Conservation (phyloP, 2,329 filamentous ascomycete genomes). For the Alternaria ventricosa region DNA sequence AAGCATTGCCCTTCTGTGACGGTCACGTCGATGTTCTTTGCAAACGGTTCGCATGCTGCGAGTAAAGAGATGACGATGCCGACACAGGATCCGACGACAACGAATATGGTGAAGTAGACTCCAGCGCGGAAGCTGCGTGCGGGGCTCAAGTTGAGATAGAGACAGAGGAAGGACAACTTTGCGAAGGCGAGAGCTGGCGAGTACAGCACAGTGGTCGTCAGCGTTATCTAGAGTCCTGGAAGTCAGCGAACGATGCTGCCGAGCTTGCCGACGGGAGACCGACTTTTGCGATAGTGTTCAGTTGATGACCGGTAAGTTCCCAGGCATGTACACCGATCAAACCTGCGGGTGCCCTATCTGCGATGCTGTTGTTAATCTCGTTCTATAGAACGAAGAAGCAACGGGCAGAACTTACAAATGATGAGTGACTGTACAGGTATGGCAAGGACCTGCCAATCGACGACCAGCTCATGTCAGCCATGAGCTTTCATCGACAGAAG, state of each 20-base stretch:
- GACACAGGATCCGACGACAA: conserved; percentile 22
- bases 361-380: not conserved
- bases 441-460: not conserved
- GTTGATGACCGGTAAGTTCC: conserved; percentile 21
- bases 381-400: not conserved
- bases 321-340: conserved; percentile 20
- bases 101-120: conserved; percentile 22
- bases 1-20: conserved; percentile 20
- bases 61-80: conserved; percentile 24
- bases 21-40: conserved; percentile 23
- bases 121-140: conserved; percentile 8
- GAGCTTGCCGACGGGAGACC: conserved; percentile 12
- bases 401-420: not conserved
- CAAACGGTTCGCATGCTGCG: conserved; percentile 23
- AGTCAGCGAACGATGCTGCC: not conserved
- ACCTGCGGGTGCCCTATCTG: conserved; percentile 17
- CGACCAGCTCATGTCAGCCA: not conserved
- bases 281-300: conserved; percentile 14
- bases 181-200: not conserved
- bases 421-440: not conserved
- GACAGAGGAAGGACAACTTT: not conserved
- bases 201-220: conserved; percentile 7
- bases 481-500: not conserved
- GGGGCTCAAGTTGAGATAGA: not conserved
- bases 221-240: not conserved